Base-by-base conservation (phyloP, 257 asterid genomes). In the Nicotiana noctiflora region DNA sequence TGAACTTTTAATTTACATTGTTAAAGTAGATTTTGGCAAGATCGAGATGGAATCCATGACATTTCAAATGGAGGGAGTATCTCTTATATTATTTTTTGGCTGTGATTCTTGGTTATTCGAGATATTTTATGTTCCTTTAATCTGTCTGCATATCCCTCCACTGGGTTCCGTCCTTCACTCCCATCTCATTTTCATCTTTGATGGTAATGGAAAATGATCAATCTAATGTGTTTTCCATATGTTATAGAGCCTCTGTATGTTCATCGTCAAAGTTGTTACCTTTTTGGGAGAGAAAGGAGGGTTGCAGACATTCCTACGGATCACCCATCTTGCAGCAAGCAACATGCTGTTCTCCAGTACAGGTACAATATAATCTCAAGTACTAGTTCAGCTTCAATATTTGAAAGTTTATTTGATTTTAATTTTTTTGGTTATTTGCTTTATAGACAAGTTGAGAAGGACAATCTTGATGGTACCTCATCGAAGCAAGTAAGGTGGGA, bases 301-400 rank as follows among this genome's bases (percentile, higher is more conserved):
- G 93, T 96, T 78, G 98, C 98, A 60, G 98, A 94, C 80, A 87
- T 96, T 81, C 98, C 98, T 60, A 94, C 98, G 9, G 99, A 96
- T 89, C 99, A 96, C 82, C 98, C 98, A 51, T 96, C 98, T 74
- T 96, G 99, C 92, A 96, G 98, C 92, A 96, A 96, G 87, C 99
- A 94, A 83, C 99, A 96, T 80, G 97, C 99, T 67, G 97, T 96
- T 83, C 98, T 96, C 84, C 99, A 94, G 87, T 94, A 94, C 66
- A 46, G 99, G 99, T 96, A 89, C 61, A 83, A 62, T 80, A 66
- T 55, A 65, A 57, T 67, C 63, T 75, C 31, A 37, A 46, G 53
- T 80, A 57, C 64, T 77, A 75, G 18, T 67, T 11, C 23, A n/a
- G 57, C 75, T 34, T 82, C 80, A 53, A 19, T 66, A 51, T 68